phyloP scores from a whole-genome alignment of 1,284 basidiomycete genomes.

The Thecaphora thlaspeos region DNA sequence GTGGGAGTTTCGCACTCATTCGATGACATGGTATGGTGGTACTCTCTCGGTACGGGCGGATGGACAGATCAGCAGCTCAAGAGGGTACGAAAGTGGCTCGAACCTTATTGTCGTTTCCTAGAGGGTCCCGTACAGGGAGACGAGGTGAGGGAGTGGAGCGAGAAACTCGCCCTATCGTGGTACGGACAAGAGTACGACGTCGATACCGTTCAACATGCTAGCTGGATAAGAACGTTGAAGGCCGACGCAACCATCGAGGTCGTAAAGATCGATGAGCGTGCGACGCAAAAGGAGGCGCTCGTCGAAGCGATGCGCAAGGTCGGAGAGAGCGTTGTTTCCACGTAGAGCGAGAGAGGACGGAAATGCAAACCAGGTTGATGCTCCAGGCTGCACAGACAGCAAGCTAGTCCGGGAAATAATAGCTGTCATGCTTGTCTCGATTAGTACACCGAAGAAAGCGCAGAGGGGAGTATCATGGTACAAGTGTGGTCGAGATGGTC shows the following conservation, averaged over 20 bases:
- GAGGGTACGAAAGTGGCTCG: constrained; percentile 6
- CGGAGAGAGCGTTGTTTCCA: background rate
- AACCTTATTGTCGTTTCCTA: constrained; percentile 12
- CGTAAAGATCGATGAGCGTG: background rate
- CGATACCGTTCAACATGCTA: background rate
- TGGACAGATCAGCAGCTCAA: constrained; percentile 4
- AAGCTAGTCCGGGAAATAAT: no score
- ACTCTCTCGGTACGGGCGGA: background rate
- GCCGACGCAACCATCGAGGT: background rate
- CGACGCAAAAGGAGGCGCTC: background rate
- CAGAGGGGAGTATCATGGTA: no score
- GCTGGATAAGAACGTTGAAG: background rate
- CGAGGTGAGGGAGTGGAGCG: background rate
- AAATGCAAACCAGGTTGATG: no score
- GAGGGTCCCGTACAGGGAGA: constrained; percentile 1
- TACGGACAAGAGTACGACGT: background rate
- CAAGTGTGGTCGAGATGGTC: no score
- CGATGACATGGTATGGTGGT: constrained; percentile 34
- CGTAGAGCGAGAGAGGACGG: no score
- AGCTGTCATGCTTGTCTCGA: no score
- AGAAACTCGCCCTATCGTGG: background rate
- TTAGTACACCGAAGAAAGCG: no score
- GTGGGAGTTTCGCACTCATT: constrained; percentile 33
- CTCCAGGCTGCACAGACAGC: no score
- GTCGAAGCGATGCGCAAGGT: background rate